Conservation (phyloP, 306 rosid species). For the Sesbania bispinosa region DNA sequence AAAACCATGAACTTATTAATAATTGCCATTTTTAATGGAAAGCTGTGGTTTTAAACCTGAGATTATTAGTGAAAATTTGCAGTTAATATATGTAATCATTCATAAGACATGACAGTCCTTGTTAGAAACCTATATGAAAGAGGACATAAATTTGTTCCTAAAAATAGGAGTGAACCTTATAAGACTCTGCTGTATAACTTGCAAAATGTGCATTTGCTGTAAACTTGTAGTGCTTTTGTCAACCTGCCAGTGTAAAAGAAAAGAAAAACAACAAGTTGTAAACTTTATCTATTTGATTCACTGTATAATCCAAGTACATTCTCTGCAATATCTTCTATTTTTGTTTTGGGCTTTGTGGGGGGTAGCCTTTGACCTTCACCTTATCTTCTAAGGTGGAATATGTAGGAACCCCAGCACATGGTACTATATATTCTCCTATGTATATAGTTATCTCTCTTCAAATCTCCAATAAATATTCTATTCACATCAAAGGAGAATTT, state of each 20-base stretch:
- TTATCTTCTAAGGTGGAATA: neutral
- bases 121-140: neutral
- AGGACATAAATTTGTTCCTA: neutral
- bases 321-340: neutral
- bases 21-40: neutral
- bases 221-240: neutral
- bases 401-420: neutral
- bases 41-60: neutral
- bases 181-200: neutral
- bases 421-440: neutral
- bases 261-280: too few relatives aligned
- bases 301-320: neutral
- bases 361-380: neutral
- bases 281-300: neutral
- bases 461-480: neutral
- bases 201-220: neutral
- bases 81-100: neutral
- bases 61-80: neutral
- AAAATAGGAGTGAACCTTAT: neutral
- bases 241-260: neutral
- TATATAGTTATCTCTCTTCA: neutral
- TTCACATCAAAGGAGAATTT: neutral
- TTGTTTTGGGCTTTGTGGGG: too few relatives aligned
- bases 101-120: neutral
- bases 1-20: neutral